phyloP scores from a whole-genome alignment of 2,329 filamentous ascomycete species.

The Periconia macrospinosa region DNA sequence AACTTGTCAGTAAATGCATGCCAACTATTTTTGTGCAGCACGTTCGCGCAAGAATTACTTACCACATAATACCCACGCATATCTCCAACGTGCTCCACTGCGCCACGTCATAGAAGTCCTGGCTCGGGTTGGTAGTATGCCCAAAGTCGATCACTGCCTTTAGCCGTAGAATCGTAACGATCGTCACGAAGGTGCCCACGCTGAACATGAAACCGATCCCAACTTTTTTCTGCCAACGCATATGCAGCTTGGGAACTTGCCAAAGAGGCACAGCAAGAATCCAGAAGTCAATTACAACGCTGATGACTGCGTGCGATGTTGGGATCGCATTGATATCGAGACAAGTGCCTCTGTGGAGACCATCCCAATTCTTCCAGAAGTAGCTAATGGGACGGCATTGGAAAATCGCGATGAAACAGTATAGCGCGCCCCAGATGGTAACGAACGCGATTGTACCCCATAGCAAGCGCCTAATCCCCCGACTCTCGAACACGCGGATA shows the following conservation, averaged over 20 bases:
- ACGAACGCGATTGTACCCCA: conserved; percentile 26
- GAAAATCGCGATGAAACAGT: no score
- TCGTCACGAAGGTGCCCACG: conserved; percentile 45
- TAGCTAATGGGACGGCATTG: conserved; percentile 41
- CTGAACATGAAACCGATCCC: conserved; percentile 44
- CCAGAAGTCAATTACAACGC: conserved; percentile 38
- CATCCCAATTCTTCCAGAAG: conserved; percentile 40
- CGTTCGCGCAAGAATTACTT: conserved; percentile 10
- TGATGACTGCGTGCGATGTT: conserved; percentile 36
- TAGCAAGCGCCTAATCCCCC: conserved; percentile 20
- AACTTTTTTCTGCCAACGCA: conserved; percentile 43
- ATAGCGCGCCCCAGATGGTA: no score
- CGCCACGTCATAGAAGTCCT: conserved; percentile 41
- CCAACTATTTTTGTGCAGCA: not conserved
- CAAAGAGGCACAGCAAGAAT: conserved; percentile 41
- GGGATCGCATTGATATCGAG: conserved; percentile 40
- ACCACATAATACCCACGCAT: conserved; percentile 44
- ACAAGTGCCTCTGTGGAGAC: conserved; percentile 32
- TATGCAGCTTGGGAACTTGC: conserved; percentile 35
- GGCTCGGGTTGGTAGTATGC: conserved; percentile 44
- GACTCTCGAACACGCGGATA: conserved; percentile 34
- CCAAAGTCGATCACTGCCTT: conserved; percentile 48
- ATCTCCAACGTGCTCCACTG: conserved; percentile 49
- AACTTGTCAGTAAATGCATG: conserved; percentile 9
- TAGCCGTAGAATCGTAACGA: conserved; percentile 49